A percentile compares a stretch with the other conserved stretches of the same genome.
Evolutionary conservation across 768 basidiomycete species (phyloP).

Genomic region (Phlegmacium glaucopus): DNA sequence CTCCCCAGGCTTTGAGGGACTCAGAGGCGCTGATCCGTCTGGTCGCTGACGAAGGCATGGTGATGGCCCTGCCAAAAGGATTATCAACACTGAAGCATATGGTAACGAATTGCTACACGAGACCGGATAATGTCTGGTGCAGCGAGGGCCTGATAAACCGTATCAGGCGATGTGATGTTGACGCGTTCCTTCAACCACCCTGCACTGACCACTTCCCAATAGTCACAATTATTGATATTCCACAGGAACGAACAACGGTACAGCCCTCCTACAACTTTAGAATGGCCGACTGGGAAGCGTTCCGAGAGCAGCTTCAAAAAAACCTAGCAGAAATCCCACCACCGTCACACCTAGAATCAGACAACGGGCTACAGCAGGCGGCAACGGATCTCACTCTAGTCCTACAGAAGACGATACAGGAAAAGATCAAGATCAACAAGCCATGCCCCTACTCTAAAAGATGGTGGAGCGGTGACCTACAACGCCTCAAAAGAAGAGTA

Average conservation of each 20-base stretch:
- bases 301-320: background rate
- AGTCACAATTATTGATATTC: background rate
- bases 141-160: background rate
- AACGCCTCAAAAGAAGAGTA: background rate
- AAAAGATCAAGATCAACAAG: background rate
- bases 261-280: background rate
- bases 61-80: too few relatives aligned
- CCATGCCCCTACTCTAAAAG: too few relatives aligned
- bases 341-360: background rate
- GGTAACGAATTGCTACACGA: slow-evolving; percentile 20
- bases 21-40: too few relatives aligned
- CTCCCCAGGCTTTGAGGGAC: too few relatives aligned
- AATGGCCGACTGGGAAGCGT: slow-evolving; percentile 2
- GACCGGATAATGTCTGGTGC: slow-evolving; percentile 6
- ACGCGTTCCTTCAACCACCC: background rate
- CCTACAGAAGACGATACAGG: background rate
- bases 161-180: slow-evolving; percentile 1
- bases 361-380: background rate
- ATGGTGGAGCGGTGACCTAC: background rate
- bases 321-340: background rate
- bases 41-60: too few relatives aligned
- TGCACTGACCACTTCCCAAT: slow-evolving; percentile 7
- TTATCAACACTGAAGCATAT: slow-evolving; percentile 15
- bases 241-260: background rate
- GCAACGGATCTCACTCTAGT: background rate